These are phyloP conservation scores for Ophiostoma himal-ulmi DNA, from an alignment of 2,329 filamentous ascomycete genomes.

Conservation along the genomic window DNA sequence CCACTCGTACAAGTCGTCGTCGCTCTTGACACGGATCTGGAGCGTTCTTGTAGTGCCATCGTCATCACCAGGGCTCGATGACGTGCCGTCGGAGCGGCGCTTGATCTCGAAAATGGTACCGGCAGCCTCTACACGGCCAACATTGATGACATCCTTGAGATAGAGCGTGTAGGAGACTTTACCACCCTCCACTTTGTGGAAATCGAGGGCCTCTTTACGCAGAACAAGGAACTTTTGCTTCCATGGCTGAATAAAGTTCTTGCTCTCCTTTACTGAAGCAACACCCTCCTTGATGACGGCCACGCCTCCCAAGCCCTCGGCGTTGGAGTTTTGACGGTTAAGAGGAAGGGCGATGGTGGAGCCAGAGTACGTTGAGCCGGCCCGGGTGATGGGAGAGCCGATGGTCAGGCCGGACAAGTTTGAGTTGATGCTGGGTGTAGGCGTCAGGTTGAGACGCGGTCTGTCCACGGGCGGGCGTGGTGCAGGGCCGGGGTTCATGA, in stretches of 20 bases:
- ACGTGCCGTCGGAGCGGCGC: slow-evolving; percentile 61
- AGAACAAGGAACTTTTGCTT: slow-evolving; percentile 89
- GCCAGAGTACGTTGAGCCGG: slow-evolving; percentile 58
- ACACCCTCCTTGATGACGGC: slow-evolving; percentile 75
- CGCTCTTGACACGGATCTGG: slow-evolving; percentile 87
- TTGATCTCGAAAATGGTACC: slow-evolving; percentile 94
- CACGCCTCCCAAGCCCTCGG: slow-evolving; percentile 60
- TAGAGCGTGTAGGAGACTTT: slow-evolving; percentile 83
- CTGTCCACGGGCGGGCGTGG: slow-evolving; percentile 82
- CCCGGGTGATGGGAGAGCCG: slow-evolving; percentile 58
- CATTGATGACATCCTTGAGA: slow-evolving; percentile 81
- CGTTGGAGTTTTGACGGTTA: slow-evolving; percentile 53
- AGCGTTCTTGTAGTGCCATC: slow-evolving; percentile 77
- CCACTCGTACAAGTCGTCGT: slow-evolving; percentile 98
- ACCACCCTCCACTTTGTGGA: slow-evolving; percentile 83
- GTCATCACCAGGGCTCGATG: slow-evolving; percentile 67
- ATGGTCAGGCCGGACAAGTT: slow-evolving; percentile 76
- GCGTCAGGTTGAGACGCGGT: slow-evolving; percentile 74
- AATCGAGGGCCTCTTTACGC: slow-evolving; percentile 87
- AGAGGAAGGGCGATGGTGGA: slow-evolving; percentile 70
- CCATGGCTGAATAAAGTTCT: slow-evolving; percentile 77
- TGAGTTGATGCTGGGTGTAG: slow-evolving; percentile 65
- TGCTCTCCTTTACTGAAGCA: slow-evolving; percentile 85
- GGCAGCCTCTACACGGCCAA: slow-evolving; percentile 84
- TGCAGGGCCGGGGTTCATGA: slow-evolving; percentile 96